Base-by-base conservation (phyloP, 2,329 filamentous ascomycete species). In the Calonectria crousiana region DNA sequence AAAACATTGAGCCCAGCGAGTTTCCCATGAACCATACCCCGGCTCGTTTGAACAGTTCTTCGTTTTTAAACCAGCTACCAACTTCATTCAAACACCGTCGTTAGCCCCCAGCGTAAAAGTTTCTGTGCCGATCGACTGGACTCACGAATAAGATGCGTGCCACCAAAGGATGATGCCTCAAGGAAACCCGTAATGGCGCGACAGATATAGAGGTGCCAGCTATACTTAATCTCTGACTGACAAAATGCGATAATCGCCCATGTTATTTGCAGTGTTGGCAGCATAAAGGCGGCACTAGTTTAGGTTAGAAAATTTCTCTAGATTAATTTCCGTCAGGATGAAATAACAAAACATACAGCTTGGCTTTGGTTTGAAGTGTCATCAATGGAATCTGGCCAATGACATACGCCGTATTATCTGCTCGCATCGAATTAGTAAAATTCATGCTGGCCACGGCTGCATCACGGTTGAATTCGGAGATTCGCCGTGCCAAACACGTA, bases 21-120 rank as follows among this genome's bases (percentile, higher is more conserved):
- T 78, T 78, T 18, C 76, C 76, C 75, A 88, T 84, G 58, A 84
- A 89, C 85, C 88, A 90, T 1, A 88, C 84, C 0, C 87, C 87
- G 0, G 87, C 86, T 10, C 89, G 84, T 76, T 90, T 90, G 75
- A 87, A 89, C 0, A 85, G 81, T 32, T 84, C 82, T 14, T 79
- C 76, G 23, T 81, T 81, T 11, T 78, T 81, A 67, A 83, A 76
- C 71, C 76, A 78, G 34, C 69, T 73, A 1, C 72, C 71, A 28
- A 73, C 34, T 71, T 14, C 18, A 32, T 28, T 14, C 58, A 30
- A 47, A 20, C 6, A 6, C 34, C 56, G 10, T 10, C 18, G 23
- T 67, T 23, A 67, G 65, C 14, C 28, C 8, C 9, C 32, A 13
- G 18, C 13, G 4, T 16, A 2, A 23, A 30, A 1, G 26, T 9